These are phyloP conservation scores for Pelargonium citronellum DNA, from an alignment of 441 rosid species.

Conservation along the genomic window DNA sequence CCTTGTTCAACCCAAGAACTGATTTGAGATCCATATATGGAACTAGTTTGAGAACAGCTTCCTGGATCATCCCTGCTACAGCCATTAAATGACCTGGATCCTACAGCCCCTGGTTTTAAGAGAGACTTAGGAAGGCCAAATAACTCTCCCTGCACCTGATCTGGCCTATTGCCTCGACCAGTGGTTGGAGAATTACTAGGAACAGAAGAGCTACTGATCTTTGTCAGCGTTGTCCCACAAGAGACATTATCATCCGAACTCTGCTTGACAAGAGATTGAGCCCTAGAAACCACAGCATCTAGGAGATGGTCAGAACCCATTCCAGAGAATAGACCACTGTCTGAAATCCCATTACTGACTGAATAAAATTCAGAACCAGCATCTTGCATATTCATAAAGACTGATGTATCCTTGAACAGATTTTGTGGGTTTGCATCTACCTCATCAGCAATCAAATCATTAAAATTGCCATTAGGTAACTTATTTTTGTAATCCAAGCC, in stretches of 20 bases:
- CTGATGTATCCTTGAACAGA: slow-evolving; percentile 31
- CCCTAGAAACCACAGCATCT: slow-evolving; percentile 85
- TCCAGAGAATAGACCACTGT: slow-evolving; percentile 27
- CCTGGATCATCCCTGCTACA: slow-evolving; percentile 37
- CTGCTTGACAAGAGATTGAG: slow-evolving; percentile 51
- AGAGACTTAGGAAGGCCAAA: slow-evolving; percentile 32
- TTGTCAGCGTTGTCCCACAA: slow-evolving; percentile 59
- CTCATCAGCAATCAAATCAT: slow-evolving; percentile 25
- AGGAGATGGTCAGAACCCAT: slow-evolving; percentile 58
- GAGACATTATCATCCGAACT: slow-evolving; percentile 63
- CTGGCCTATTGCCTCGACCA: slow-evolving; percentile 30
- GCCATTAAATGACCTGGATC: slow-evolving; percentile 37
- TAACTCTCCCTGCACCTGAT: slow-evolving; percentile 35
- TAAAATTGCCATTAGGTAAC: slow-evolving; percentile 35
- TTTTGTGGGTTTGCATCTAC: slow-evolving; percentile 27
- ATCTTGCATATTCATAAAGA: slow-evolving; percentile 35
- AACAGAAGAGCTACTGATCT: slow-evolving; percentile 48
- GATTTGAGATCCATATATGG: slow-evolving; percentile 60
- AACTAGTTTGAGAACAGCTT: slow-evolving; percentile 46
- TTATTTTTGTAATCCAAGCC: slow-evolving; percentile 66
- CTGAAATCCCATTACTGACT: slow-evolving; percentile 32
- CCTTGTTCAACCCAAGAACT: slow-evolving; percentile 80
- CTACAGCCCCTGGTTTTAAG: slow-evolving; percentile 27
- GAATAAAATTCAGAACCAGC: slow-evolving; percentile 34
- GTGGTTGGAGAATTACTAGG: slow-evolving; percentile 35